A percentile compares a stretch with the other conserved stretches of the same genome.
Conservation (phyloP, 2,329 filamentous ascomycete species). For the Aspergillus pseudoviridinutans region DNA sequence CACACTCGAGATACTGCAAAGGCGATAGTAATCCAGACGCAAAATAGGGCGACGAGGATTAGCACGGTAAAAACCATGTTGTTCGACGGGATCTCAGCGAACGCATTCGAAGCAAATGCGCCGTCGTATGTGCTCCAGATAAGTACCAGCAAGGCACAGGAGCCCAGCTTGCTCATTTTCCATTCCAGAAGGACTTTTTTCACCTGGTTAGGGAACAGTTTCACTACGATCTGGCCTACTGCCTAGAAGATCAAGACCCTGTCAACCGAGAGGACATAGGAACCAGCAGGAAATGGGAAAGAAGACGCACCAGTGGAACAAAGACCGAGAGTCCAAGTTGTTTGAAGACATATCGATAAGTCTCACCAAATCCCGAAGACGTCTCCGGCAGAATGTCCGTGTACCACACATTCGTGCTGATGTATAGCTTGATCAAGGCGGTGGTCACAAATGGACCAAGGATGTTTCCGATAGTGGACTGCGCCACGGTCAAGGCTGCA, state of each 20-base stretch:
- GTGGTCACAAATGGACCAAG: constrained; percentile 61
- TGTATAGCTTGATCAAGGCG: constrained; percentile 58
- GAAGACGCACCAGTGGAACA: constrained; percentile 47
- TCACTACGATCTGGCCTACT: constrained; percentile 54
- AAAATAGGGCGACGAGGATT: constrained; percentile 58
- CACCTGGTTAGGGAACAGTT: constrained; percentile 47
- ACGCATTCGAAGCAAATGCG: constrained; percentile 58
- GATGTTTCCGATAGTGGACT: constrained; percentile 63
- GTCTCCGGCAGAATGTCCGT: constrained; percentile 48
- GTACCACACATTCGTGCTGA: constrained; percentile 50
- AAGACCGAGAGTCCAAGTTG: constrained; percentile 62
- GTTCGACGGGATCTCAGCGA: constrained; percentile 32
- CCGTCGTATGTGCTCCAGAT: constrained; percentile 63
- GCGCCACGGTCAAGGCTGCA: constrained; percentile 56
- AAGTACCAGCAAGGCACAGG: constrained; percentile 35
- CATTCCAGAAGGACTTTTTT: constrained; percentile 46
- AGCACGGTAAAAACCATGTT: constrained; percentile 57
- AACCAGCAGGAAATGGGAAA: not conserved
- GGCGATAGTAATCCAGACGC: constrained; percentile 57
- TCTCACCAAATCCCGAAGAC: constrained; percentile 33
- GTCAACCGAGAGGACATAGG: not conserved
- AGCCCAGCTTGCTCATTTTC: constrained; percentile 36
- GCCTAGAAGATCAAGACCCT: constrained; percentile 16
- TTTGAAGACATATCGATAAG: constrained; percentile 60
- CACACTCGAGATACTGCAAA: constrained; percentile 48